These are phyloP conservation scores for Moringa oleifera DNA, from an alignment of 345 rosid genomes.

Conservation along the genomic window DNA sequence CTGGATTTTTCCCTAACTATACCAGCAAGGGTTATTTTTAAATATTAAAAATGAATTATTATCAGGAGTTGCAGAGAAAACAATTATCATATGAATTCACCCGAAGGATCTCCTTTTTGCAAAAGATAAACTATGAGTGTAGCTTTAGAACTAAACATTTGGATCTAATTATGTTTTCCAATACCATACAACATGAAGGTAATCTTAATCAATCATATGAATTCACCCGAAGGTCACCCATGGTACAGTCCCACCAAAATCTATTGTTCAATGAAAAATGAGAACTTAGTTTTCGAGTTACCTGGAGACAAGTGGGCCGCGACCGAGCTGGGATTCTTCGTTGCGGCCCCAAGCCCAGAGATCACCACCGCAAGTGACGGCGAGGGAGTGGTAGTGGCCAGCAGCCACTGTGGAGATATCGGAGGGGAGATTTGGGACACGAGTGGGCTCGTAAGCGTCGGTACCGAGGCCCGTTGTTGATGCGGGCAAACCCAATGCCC, in stretches of 20 bases:
- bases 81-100: no score
- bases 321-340: conserved; percentile 78
- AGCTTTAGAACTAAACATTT: no score
- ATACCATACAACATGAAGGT: no score
- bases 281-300: conserved; percentile 7
- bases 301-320: conserved; percentile 36
- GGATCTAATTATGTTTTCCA: no score
- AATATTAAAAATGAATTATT: no score
- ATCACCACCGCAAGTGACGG: conserved; percentile 64
- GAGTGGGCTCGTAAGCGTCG: conserved; percentile 70
- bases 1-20: no score
- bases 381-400: conserved; percentile 94
- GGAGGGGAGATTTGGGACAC: conserved; percentile 47
- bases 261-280: background rate
- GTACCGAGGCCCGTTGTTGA: conserved; percentile 45
- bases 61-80: no score
- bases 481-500: conserved; percentile 66
- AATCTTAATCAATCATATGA: no score
- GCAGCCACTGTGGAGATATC: conserved; percentile 45
- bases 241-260: background rate
- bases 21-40: no score
- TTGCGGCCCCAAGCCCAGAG: conserved; percentile 95
- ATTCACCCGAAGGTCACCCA: background rate
- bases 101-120: no score
- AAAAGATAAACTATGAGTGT: no score